Evolutionary conservation across 163 green algal species (phyloP), one percentile per base, ranked within the genome.

Genomic region (Volvox carteri): DNA sequence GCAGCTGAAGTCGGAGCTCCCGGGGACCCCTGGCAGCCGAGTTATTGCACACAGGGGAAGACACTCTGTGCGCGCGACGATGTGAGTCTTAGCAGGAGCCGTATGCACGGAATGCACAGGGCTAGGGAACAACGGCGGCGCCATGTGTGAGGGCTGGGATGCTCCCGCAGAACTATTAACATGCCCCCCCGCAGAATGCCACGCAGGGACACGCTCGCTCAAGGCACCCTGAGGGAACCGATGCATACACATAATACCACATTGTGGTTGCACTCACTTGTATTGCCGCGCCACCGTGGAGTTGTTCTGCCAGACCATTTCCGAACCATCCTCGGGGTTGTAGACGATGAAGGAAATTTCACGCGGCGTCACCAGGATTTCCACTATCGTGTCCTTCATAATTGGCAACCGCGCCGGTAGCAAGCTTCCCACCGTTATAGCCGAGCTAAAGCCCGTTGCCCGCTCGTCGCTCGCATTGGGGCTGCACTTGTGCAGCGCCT

Each of bases 401-500:
- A 98, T 78, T 18, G 94, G 93, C 28, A 94, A 88, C 78, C 94
- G 93, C 46, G 96, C 92, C 1, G 94, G 93, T 76, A 97, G 87
- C 78, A 95, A 85, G 81, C 89, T 94, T 68, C 95, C 95, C 11
- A 96, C 95, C 0, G 95, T 97, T 86, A 97, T 97, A 77, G 94
- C 89, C 21, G 94, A 96, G 91, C 92, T 95, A 89, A 98, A 96
- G 33, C 95, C 95, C 28, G 91, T 92, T 35, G 94, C 84, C 0
- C 95, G 81, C 70, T 91, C 56, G 12, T 84, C 28, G 56, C 86
- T 50, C 48, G 0, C 0, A 50, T 86, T 79, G 60, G 85, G 78
- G 18, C 77, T 54, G 87, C 92, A 96, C 87, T 98, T 98, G 90
- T 98, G 95, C 78, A 98, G 90, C 14, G 95, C 90, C 65, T 96